Evolutionary conservation across 2,329 filamentous ascomycete genomes (phyloP).

Genomic region (Ceratocystis variospora): DNA sequence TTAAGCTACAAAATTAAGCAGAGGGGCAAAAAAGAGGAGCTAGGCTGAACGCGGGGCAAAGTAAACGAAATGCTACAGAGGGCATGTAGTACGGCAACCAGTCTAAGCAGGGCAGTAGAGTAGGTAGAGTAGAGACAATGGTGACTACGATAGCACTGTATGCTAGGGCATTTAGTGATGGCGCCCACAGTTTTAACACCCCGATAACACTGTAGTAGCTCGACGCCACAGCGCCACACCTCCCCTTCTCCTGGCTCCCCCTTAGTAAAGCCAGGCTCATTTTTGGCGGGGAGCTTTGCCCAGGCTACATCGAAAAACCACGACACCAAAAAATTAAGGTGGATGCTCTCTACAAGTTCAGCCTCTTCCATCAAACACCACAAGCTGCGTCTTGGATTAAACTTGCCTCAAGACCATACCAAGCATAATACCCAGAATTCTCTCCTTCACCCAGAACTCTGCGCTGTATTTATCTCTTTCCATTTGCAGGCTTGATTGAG

Average conservation of each 20-base stretch:
- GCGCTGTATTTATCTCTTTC: background rate
- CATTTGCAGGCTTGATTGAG: constrained; percentile 1
- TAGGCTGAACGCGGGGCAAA: constrained; percentile 7
- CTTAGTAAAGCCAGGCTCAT: background rate
- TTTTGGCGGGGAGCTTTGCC: constrained; percentile 18
- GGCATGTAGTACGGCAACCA: background rate
- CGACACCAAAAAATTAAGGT: constrained; percentile 18
- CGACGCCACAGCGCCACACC: constrained; percentile 3
- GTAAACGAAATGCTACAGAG: background rate
- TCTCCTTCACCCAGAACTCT: constrained; percentile 8
- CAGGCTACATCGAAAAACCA: constrained; percentile 18
- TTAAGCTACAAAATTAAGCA: background rate
- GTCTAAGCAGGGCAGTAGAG: background rate
- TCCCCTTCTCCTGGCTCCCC: background rate
- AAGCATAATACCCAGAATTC: constrained; percentile 5
- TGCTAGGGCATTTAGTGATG: background rate
- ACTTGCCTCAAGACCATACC: background rate
- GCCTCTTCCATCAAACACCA: constrained; percentile 15
- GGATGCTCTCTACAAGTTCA: constrained; percentile 13
- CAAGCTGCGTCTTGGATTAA: constrained; percentile 8
- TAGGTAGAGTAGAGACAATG: background rate
- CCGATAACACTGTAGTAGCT: background rate
- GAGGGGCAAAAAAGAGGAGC: constrained; percentile 1
- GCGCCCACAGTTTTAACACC: background rate
- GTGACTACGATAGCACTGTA: background rate